A percentile compares a stretch with the other conserved stretches of the same genome.
phyloP scores from a whole-genome alignment of 2,329 filamentous ascomycete species.

The Arthrobotrys iridis region DNA sequence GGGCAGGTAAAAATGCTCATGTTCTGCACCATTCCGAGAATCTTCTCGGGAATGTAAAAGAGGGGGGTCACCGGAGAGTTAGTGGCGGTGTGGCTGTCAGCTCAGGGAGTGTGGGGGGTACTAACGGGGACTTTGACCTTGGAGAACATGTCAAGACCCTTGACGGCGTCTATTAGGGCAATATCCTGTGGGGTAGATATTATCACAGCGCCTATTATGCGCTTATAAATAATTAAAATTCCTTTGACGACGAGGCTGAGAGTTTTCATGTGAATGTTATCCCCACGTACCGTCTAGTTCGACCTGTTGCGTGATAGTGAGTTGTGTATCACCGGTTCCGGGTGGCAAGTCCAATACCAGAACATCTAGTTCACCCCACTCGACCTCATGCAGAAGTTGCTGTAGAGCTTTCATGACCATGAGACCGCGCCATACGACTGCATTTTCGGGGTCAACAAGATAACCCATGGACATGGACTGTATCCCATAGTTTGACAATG shows the following conservation, averaged over 20 bases:
- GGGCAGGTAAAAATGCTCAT: constrained; percentile 88
- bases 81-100: too few species aligned
- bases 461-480: constrained; percentile 99
- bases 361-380: constrained; percentile 89
- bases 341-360: constrained; percentile 91
- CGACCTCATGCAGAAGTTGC: constrained; percentile 92
- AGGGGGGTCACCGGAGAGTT: background rate
- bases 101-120: background rate
- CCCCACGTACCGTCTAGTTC: constrained; percentile 77
- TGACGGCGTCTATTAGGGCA: constrained; percentile 87
- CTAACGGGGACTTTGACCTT: constrained; percentile 77
- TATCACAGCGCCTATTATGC: constrained; percentile 74
- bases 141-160: constrained; percentile 91
- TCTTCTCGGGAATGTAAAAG: constrained; percentile 56
- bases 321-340: constrained; percentile 92
- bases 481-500: constrained; percentile 91
- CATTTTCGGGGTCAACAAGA: constrained; percentile 79
- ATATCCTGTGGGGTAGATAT: constrained; percentile 94
- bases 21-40: constrained; percentile 89
- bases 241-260: background rate
- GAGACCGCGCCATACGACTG: constrained; percentile 92
- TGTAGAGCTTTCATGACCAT: constrained; percentile 99
- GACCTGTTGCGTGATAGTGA: constrained; percentile 96
- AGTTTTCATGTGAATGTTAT: background rate
- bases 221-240: background rate